Conservation (phyloP, 1,284 basidiomycete genomes). For the Microbotryum intermedium region DNA sequence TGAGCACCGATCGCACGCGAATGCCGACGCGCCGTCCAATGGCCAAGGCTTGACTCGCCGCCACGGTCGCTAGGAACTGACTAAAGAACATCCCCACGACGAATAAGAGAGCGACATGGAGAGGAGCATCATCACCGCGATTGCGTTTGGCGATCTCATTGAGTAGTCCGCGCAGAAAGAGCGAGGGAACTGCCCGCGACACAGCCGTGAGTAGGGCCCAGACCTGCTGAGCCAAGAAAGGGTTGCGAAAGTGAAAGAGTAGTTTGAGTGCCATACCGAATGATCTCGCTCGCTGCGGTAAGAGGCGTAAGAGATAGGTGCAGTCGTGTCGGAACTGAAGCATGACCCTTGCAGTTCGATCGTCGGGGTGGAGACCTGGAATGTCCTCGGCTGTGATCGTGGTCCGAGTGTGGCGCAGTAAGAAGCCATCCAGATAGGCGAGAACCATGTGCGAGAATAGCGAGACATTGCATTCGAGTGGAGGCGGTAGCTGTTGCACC, state of each 20-base stretch:
- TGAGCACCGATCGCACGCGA: conserved; percentile 43
- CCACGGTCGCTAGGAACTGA: conserved; percentile 41
- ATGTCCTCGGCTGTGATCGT: too few species aligned
- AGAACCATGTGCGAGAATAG: too few species aligned
- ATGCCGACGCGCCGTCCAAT: conserved; percentile 46
- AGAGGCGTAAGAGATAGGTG: too few species aligned
- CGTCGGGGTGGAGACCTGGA: too few species aligned
- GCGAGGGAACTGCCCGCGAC: conserved; percentile 40
- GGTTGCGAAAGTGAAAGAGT: conserved; percentile 39
- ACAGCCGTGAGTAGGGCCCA: conserved; percentile 43
- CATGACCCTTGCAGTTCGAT: too few species aligned
- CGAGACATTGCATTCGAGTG: too few species aligned
- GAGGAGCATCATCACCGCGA: conserved; percentile 36
- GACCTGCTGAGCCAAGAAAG: conserved; percentile 37
- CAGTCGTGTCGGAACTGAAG: too few species aligned
- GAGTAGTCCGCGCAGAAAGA: conserved; percentile 46
- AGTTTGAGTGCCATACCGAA: conserved; percentile 39
- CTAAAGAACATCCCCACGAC: conserved; percentile 45
- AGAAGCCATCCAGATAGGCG: too few species aligned
- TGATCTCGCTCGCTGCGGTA: too few species aligned
- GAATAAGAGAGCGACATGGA: conserved; percentile 47
- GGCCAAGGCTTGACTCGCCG: conserved; percentile 43
- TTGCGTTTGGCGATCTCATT: conserved; percentile 42
- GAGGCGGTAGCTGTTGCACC: too few species aligned
- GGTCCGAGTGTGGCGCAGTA: too few species aligned